These are phyloP conservation scores for Stagonosporopsis cucurbitacearum DNA, from an alignment of 2,329 filamentous ascomycete genomes.

Conservation along the genomic window DNA sequence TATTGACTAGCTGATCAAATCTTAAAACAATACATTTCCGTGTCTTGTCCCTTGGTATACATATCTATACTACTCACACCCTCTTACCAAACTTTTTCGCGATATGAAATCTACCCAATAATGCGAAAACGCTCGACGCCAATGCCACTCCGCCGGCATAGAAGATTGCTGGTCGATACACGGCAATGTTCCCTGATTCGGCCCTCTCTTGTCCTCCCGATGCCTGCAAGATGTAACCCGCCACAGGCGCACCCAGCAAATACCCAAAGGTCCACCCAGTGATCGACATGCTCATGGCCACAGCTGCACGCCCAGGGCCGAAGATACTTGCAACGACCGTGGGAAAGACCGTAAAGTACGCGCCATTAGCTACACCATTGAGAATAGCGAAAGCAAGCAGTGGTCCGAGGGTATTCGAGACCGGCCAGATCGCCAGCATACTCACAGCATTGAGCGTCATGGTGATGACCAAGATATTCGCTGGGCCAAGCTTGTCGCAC, in stretches of 20 bases:
- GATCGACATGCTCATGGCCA: constrained; percentile 38
- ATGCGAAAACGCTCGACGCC: constrained; percentile 12
- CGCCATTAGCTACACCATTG: constrained; percentile 39
- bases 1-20: constrained; percentile 2
- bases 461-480: constrained; percentile 40
- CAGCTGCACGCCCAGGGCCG: constrained; percentile 33
- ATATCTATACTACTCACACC: background rate
- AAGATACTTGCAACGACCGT: constrained; percentile 37
- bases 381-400: constrained; percentile 33
- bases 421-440: constrained; percentile 43
- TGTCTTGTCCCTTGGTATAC: background rate
- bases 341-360: constrained; percentile 37
- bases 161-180: constrained; percentile 38
- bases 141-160: constrained; percentile 34
- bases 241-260: constrained; percentile 36
- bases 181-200: constrained; percentile 19
- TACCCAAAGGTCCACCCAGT: constrained; percentile 37
- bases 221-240: constrained; percentile 37
- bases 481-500: constrained; percentile 40
- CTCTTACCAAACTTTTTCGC: constrained; percentile 13
- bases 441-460: constrained; percentile 35
- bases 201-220: constrained; percentile 25
- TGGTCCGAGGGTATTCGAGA: constrained; percentile 30
- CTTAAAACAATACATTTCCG: background rate
- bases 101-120: constrained; percentile 7